These are phyloP conservation scores for Colletotrichum camelliae DNA, from an alignment of 2,329 filamentous ascomycete genomes.

Conservation along the genomic window DNA sequence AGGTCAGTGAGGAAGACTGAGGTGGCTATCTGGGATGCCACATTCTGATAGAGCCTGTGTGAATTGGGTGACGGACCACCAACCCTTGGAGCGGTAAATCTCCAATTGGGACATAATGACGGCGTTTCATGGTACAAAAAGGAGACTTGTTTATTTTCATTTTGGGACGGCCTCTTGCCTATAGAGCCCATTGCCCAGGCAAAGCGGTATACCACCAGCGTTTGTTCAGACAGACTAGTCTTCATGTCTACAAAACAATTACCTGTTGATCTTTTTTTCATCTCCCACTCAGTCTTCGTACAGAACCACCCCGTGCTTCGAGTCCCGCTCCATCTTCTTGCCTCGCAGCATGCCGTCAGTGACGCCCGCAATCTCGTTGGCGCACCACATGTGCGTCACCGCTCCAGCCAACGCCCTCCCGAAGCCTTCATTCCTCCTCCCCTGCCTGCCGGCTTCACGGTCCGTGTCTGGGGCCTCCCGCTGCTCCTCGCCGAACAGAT, in stretches of 20 bases:
- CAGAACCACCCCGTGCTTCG: not conserved
- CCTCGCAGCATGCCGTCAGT: conserved; percentile 44
- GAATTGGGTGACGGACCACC: not conserved
- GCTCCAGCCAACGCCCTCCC: conserved; percentile 43
- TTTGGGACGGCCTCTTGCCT: not conserved
- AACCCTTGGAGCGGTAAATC: not conserved
- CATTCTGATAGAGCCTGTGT: not conserved
- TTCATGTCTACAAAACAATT: not conserved
- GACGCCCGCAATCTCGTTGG: conserved; percentile 51
- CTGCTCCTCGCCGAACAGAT: conserved; percentile 31
- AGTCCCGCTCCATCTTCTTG: not conserved
- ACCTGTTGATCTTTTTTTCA: not conserved
- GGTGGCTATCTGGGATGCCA: not conserved
- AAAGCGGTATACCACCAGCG: conserved; percentile 7
- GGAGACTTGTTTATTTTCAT: not conserved
- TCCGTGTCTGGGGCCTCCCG: not conserved
- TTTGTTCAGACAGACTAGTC: not conserved
- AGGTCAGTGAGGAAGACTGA: conserved; percentile 71
- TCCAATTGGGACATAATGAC: not conserved
- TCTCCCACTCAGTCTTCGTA: not conserved
- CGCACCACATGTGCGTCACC: conserved; percentile 45
- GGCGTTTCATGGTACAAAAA: conserved; percentile 13
- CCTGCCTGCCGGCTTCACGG: not conserved
- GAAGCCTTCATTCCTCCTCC: conserved; percentile 28
- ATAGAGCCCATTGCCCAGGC: not conserved